Evolutionary conservation across 345 rosid genomes (phyloP).

Genomic region (Gossypium anomalum): DNA sequence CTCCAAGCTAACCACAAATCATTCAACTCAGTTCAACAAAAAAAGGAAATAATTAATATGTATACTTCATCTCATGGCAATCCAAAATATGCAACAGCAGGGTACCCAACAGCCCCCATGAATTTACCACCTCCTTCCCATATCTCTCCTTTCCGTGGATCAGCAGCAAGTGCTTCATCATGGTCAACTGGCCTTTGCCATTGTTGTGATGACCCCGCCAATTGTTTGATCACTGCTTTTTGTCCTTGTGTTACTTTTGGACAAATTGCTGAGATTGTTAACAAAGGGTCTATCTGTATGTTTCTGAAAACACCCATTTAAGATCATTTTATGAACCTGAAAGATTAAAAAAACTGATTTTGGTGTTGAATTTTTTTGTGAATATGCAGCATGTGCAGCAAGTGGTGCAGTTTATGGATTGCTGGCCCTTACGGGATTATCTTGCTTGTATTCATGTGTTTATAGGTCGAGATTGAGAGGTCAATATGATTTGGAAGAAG

Average conservation of each 20-base stretch:
- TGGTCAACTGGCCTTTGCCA: slow-evolving; percentile 3
- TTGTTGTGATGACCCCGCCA: slow-evolving; percentile 7
- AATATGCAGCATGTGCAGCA: slow-evolving; percentile 34
- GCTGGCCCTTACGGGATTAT: slow-evolving; percentile 28
- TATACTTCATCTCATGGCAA: slow-evolving; percentile 27
- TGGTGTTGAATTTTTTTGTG: not conserved
- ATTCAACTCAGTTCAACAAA: not conserved
- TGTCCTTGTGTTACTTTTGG: slow-evolving; percentile 38
- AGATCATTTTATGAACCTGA: not conserved
- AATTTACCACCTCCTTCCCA: slow-evolving; percentile 2
- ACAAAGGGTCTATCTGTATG: slow-evolving; percentile 38
- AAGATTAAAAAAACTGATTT: not conserved
- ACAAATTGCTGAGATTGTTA: slow-evolving; percentile 42
- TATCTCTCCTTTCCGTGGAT: not conserved
- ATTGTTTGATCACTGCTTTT: not conserved
- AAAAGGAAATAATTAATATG: slow-evolving; percentile 15
- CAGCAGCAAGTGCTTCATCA: not conserved
- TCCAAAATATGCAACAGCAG: slow-evolving; percentile 25
- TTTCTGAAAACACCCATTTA: not conserved
- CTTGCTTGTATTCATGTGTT: slow-evolving; percentile 41
- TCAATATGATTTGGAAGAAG: slow-evolving; percentile 42
- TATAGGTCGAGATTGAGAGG: slow-evolving; percentile 42
- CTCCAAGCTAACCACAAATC: not conserved
- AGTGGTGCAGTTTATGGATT: slow-evolving; percentile 42
- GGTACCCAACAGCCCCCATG: slow-evolving; percentile 29